These are phyloP conservation scores for Suhomyces ambrosiae DNA, from an alignment of 1,139 yeast genomes.

Conservation along the genomic window DNA sequence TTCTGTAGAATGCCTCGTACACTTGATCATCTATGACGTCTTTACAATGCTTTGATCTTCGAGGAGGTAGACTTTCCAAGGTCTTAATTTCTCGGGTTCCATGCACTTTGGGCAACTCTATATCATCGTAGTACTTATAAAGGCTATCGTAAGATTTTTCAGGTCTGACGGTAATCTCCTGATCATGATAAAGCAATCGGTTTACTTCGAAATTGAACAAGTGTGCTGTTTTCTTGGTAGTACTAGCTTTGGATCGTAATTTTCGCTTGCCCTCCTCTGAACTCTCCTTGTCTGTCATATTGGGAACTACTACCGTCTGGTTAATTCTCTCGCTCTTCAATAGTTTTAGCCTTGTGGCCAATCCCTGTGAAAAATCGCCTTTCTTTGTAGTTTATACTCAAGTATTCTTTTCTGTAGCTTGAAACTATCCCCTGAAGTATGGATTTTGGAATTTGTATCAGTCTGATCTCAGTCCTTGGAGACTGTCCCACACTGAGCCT, in stretches of 20 bases:
- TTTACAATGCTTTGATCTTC: slow-evolving; percentile 20
- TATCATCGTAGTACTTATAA: slow-evolving; percentile 17
- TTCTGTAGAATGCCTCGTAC: slow-evolving; percentile 55
- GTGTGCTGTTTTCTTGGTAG: slow-evolving; percentile 12
- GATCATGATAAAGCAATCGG: slow-evolving; percentile 26
- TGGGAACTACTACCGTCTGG: too few relatives aligned
- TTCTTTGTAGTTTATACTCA: too few relatives aligned
- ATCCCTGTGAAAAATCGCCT: too few relatives aligned
- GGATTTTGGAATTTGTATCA: too few relatives aligned
- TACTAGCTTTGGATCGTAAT: slow-evolving; percentile 25
- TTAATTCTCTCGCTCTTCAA: too few relatives aligned
- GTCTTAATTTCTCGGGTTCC: slow-evolving; percentile 7
- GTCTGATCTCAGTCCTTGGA: too few relatives aligned
- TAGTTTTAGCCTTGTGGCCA: too few relatives aligned
- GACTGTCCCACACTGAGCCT: too few relatives aligned
- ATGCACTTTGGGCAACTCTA: slow-evolving; percentile 10
- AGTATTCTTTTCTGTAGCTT: too few relatives aligned
- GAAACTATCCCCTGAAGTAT: too few relatives aligned
- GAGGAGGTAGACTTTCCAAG: slow-evolving; percentile 21
- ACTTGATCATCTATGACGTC: slow-evolving; percentile 51
- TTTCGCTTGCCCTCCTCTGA: slow-evolving; percentile 16
- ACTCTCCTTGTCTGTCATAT: slow-evolving; percentile 1
- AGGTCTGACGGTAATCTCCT: slow-evolving; percentile 21
- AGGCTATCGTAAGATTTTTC: slow-evolving; percentile 12
- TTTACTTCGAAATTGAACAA: slow-evolving; percentile 40